Base-by-base conservation (phyloP, 1,284 basidiomycete genomes). In the Sporisorium graminicola region DNA sequence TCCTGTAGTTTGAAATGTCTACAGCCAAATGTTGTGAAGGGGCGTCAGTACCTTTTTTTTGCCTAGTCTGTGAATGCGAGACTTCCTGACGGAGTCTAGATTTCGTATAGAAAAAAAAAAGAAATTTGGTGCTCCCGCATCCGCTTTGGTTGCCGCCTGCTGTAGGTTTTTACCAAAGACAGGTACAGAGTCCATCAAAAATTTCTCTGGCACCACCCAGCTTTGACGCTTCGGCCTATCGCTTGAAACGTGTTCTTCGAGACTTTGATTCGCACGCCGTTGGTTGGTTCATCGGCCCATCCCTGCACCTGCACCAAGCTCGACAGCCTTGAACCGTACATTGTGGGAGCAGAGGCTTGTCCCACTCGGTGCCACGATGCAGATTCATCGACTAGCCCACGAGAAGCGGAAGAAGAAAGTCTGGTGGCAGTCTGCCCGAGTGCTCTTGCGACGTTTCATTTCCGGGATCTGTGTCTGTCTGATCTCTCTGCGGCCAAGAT, bases 231-330 rank as follows among this genome's bases (percentile, higher is more conserved):
- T 40, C 37, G 52, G 37, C 53, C 53, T 43, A 55, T 55, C 53
- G 40, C 47, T 59, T 29, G 58, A 56, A 70, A 70, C 67, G 67
- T 70, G 67, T 55, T 70, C 67, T 26, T 49, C 49, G 14, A 37
- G 50, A 58, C 22, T 68, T 58, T 33, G 57, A 44, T 35, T 64
- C 22, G 59, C 47, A 31, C 52, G 33, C 52, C 53, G 27, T 20
- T 70, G 67, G 67, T 70, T 70, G 61, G 61, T 42, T 26, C 16
- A 35, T 51, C 29, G 18, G 27, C 49, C 29, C 51, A 20, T 54
- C 31, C n/a, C 16, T 40, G 37, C 37, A 18, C 16, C 37, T 40
- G 37, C 37, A 40, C 37, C 37, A 8, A n/a, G 37, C n/a, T 40
- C 37, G 37, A 40, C 37, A n/a, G 49, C 44, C 52, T 40, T n/a